Base-by-base conservation (phyloP, 2,329 filamentous ascomycete species). In the Colletotrichum simmondsii region DNA sequence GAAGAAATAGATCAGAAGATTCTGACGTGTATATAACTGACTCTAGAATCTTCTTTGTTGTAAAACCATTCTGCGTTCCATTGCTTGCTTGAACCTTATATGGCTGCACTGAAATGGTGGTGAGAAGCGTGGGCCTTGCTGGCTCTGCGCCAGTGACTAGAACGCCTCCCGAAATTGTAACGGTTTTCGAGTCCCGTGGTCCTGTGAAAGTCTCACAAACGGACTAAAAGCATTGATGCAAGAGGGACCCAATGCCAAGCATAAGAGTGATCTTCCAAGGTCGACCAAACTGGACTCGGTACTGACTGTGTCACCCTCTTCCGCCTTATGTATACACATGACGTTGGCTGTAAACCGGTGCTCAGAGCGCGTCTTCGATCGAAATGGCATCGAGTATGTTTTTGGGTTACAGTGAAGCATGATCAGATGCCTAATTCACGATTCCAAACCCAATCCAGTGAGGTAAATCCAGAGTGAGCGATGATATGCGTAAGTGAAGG, bases 1-100 rank as follows among this genome's bases (percentile, higher is more conserved):
- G 79, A 97, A 98, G 92, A 98, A 98, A 88, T 96, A 95, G 85
- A 80, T 32, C 71, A 67, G 68, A 63, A 61, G 59, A 61, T 26
- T 30, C 69, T 37, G 67, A 54, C 60, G 58, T 77, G 69, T 74
- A 74, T 60, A 80, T 75, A 75, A 69, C 69, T 66, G 58, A 72
- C 71, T 61, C 67, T 73, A 71, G 71, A 73, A 68, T 71, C 71
- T 32, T 72, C 52, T 57, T 65, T 65, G 57, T 63, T 74, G 74
- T 75, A 74, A 72, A 72, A 75, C 72, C 66, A 65, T 65, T 37
- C 54, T 52, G 71, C 46, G 65, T 61, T 65, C 56, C 68, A 52
- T 16, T 28, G 28, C 60, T 32, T 24, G 11, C 24, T 52, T 65
- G 52, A 22, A 22, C 32, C 24, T 37, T 6, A 1, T 14, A 52